Base-by-base conservation (phyloP, 768 basidiomycete species). In the Mycena epipterygia region DNA sequence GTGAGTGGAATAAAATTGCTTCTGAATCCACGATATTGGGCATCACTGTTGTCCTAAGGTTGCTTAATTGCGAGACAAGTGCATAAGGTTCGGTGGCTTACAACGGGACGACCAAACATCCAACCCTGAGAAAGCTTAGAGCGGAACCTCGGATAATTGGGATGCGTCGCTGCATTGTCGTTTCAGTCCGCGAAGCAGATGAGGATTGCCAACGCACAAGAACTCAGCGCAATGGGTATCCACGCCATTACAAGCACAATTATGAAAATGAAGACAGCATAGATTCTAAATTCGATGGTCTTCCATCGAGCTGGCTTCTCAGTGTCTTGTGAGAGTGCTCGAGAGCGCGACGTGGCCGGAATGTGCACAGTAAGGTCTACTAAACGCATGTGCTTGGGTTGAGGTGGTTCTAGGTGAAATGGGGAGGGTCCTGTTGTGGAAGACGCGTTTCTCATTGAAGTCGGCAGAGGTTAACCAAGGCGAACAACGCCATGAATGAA, bases 11-110 rank as follows among this genome's bases (percentile, higher is more conserved):
- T 89, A 52, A 98, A 77, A 77, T 96, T 95, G 74, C 87, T 85
- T 42, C 98, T 89, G 80, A 99, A 98, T 4, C 90, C 88, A 29
- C 93, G 92, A 78, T 96, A 98, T 83, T 99, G 98, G 0, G 86
- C 83, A 76, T 99, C 98, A 71, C 94, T 95, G 76, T 93, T 94
- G 80, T 99, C 98, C 97, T 98, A 71, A 39, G 55, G 41, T 46
- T 35, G 29, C 56, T 66, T 37, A 69, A 56, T 69, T 29, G 58
- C 70, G 37, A 65, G 63, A 37, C 49, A 52, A 19, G 39, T 16
- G 53, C 41, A 39, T 29, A 16, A 27, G n/a, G 59, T 63, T 64
- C 46, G 29, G 49, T 35, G 42, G 85, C 93, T 82, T 76, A 97
- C 97, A 16, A 97, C 87, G 78, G 84, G 79, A 33, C 95, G 90